Base-by-base conservation (phyloP, 768 basidiomycete genomes). In the Leccinum subgranulosum region DNA sequence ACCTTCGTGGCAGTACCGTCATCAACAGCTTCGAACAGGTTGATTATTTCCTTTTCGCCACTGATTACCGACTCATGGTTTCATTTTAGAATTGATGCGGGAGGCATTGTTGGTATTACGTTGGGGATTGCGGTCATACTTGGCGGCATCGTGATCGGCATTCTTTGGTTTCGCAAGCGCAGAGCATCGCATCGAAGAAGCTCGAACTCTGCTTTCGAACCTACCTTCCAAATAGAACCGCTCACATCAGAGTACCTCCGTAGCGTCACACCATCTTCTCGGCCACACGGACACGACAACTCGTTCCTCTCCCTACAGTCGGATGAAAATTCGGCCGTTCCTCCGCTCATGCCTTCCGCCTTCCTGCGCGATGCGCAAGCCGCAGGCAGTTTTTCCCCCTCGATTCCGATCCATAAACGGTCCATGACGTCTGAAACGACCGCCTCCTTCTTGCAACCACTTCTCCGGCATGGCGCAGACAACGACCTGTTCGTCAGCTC, bases 341-440 rank as follows among this genome's bases (percentile, higher is more conserved):
- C 53, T 12, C 53, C 58, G 1, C n/a, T 34, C 36, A 19, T 15
- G 23, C 63, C 60, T 23, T 49, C 56, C 12, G 49, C 60, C 6
- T 55, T 65, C 27, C 60, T 57, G 17, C 57, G 56, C 2, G 51
- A 61, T 12, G 68, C 56, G 4, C 57, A 51, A 17, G 53, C 54
- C 2, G 39, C 19, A 3, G 28, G 46, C 3, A 29, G 31, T 19
- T 50, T 15, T 28, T 29, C 48, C 6, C 23, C 31, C 17, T 7
- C 50, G 15, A 27, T 36, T 3, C 14, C n/a, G 10, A 27, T 51
- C 15, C 47, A 27, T 43, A 51, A 53, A 10, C 4, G 48, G 31
- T 58, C 62, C 2, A 43, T 27, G n/a, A 49, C 41, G 17, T 28
- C 23, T 21, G 19, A 2, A 19, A 36, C 46, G 15, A 15, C 11